Evolutionary conservation across 2,329 filamentous ascomycete genomes (phyloP), one percentile per base, ranked within the genome.

Genomic region (Lithohypha guttulata): DNA sequence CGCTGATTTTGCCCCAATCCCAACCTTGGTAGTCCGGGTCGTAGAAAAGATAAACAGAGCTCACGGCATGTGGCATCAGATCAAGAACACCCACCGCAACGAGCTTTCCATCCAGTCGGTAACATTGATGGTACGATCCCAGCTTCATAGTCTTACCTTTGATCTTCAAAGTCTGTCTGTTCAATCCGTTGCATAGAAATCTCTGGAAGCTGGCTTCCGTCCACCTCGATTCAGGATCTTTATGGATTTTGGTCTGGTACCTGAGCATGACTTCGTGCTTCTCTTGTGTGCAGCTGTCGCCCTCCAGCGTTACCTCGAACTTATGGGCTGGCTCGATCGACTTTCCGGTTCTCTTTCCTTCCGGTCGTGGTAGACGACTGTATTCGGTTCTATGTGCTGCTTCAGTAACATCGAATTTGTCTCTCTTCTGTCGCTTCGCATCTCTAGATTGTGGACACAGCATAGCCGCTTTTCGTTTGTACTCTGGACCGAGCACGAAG

Each of bases 1-100:
- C 76, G 46, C 71, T 75, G 34, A 79, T 54, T 53, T 79, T 79
- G 4, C 76, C 76, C 50, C 79, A 72, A 41, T 72, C 71, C 66
- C 68, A 79, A 33, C 70, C 62, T 45, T 71, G 70, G 50, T 72
- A 74, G 41, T 75, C 71, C 7, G 67, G 68, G 49, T 79, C 73
- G 53, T 80, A 79, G 65, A 66, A 66, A 13, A 69, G 53, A 45
- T 69, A 69, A 33, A 69, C 66, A 3, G 65, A 68, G 53, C 66
- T 69, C 13, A 69, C 59, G 5, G 62, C 62, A 34, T 56, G 59
- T 0, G 65, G 66, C 26, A 69, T 51, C 17, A 69, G 46, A 42
- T 69, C 66, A 33, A 69, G 51, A 6, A 69, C 66, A 6, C 60
- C 66, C 25, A 69, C 63, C 1, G 66, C 66, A 39, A 69, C 60